Evolutionary conservation across 2,329 filamentous ascomycete species (phyloP).

Genomic region (Plenodomus tracheiphilus): DNA sequence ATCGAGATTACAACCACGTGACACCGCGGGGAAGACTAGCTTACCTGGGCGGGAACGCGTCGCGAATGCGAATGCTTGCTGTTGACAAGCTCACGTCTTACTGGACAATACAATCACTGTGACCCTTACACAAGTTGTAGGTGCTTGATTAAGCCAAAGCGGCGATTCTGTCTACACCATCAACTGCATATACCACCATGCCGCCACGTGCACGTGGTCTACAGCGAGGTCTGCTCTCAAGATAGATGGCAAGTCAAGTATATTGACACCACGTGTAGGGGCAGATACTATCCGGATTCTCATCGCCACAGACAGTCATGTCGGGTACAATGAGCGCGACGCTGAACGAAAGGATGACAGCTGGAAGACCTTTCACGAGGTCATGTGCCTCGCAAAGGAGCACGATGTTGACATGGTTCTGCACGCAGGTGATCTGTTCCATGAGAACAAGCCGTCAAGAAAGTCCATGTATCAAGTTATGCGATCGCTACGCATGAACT

Average conservation of each 20-base stretch:
- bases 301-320: conserved; percentile 95
- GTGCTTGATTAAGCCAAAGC: background rate
- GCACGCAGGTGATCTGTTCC: conserved; percentile 91
- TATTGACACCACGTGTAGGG: conserved; percentile 41
- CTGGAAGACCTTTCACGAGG: conserved; percentile 94
- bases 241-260: background rate
- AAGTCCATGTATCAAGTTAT: conserved; percentile 98
- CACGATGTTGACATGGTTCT: conserved; percentile 98
- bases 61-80: conserved; percentile 16
- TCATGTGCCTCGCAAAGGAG: conserved; percentile 84
- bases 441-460: conserved; percentile 95
- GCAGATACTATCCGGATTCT: conserved; percentile 92
- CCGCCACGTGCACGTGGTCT: conserved; percentile 28
- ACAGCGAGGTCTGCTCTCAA: conserved; percentile 30
- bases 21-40: conserved; percentile 25
- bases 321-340: conserved; percentile 93
- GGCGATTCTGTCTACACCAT: background rate
- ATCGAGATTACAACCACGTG: conserved; percentile 27
- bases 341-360: conserved; percentile 94
- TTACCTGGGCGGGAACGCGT: conserved; percentile 39
- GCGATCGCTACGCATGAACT: conserved; percentile 90
- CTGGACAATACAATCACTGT: no score
- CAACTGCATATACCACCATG: conserved; percentile 17
- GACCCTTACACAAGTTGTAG: background rate
- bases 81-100: background rate